Base-by-base conservation (phyloP, 2,329 filamentous ascomycete species). In the Fonsecaea multimorphosa region DNA sequence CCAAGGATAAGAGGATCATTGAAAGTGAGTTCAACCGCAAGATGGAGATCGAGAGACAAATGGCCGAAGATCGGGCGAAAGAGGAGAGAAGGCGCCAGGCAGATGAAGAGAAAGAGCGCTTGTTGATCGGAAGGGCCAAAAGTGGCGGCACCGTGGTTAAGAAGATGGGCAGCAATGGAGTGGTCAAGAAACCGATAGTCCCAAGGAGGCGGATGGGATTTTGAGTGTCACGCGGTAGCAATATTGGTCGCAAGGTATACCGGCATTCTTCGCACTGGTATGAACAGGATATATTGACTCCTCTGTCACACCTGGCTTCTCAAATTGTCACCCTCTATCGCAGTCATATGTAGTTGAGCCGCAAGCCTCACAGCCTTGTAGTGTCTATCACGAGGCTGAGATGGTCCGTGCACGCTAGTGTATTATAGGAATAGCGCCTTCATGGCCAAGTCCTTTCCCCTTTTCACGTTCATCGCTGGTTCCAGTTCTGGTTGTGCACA, bases 1-100 rank as follows among this genome's bases (percentile, higher is more conserved):
- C 89, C 12, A 85, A 91, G 29, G 91, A 97, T 73, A 94, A 93
- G 79, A 86, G 91, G 61, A 87, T 97, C 55, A 94, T 90, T 0
- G 94, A 98, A 80, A 89, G 89, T 16, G 94, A 97, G 76, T 97
- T 97, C 77, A 97, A 96, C 75, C 85, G 88, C 58, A 93, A 91
- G 78, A 93, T 96, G 85, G 93, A 97, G 78, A 93, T 97, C 68
- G 93, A 97, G 80, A 85, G 90, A 2, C 87, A 96, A 79, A 97
- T 97, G 91, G 92, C 90, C 0, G 89, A 90, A 70, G 93, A 97
- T 75, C 92, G 92, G 76, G 86, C 86, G 64, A 89, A 89, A 69
- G 93, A 97, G 75, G 92, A 92, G 77, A 86, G 86, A 66, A 79
- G 83, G 14, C 78, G 77, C n/a, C 76, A 77, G 4, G 75, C 76